Conservation (phyloP, 768 basidiomycete species). For the Bullera alba region DNA sequence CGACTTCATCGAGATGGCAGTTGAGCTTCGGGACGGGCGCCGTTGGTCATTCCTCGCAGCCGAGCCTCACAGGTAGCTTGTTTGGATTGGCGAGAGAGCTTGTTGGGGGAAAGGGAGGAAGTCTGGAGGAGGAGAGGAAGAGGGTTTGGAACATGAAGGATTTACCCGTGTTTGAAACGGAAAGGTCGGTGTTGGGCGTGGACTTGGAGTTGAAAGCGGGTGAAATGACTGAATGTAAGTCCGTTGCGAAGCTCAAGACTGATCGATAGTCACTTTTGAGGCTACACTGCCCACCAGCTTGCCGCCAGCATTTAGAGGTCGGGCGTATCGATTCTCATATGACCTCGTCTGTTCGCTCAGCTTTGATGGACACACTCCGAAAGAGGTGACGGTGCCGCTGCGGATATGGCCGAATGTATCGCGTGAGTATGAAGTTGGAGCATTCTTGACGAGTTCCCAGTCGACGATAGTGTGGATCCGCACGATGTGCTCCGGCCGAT, state of each 20-base stretch:
- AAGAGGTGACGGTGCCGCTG: slow-evolving; percentile 72
- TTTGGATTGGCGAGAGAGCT: slow-evolving; percentile 39
- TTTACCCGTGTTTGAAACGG: slow-evolving; percentile 77
- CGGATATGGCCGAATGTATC: slow-evolving; percentile 80
- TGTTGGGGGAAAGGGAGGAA: slow-evolving; percentile 41
- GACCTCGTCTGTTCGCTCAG: slow-evolving; percentile 81
- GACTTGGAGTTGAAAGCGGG: slow-evolving; percentile 77
- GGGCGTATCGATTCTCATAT: slow-evolving; percentile 76
- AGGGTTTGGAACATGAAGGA: slow-evolving; percentile 46
- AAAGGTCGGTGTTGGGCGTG: slow-evolving; percentile 80
- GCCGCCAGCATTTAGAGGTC: slow-evolving; percentile 85
- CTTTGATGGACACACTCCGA: slow-evolving; percentile 49
- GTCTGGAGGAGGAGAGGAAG: slow-evolving; percentile 47
- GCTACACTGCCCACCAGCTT: slow-evolving; percentile 67
- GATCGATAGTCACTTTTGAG: slow-evolving; percentile 66
- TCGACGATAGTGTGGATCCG: slow-evolving; percentile 54
- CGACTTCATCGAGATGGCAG: slow-evolving; percentile 33
- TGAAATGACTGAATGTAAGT: slow-evolving; percentile 73
- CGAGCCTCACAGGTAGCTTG: slow-evolving; percentile 44
- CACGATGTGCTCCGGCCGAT: slow-evolving; percentile 85
- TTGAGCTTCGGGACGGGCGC: slow-evolving; percentile 40
- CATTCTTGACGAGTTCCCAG: no score
- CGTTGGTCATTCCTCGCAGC: slow-evolving; percentile 35
- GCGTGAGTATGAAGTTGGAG: slow-evolving; percentile 58
- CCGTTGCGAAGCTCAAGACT: slow-evolving; percentile 2